Conservation (phyloP, 495 filamentous ascomycete species). For the Barbatosphaeria neglecta region DNA sequence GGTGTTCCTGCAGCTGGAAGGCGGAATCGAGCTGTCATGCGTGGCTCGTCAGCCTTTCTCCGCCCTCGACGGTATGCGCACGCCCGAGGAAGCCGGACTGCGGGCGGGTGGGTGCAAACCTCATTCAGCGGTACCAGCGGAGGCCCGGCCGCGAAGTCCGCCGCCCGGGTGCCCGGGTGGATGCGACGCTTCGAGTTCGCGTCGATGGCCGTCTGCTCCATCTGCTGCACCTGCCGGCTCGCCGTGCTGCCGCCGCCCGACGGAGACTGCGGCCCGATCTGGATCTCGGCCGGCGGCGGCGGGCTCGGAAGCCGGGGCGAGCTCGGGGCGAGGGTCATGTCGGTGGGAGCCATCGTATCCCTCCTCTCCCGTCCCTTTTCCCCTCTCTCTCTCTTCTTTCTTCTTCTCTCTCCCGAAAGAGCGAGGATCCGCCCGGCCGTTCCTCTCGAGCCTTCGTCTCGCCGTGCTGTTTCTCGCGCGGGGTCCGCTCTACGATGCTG, state of each 20-base stretch:
- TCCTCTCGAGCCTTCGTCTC: too few species aligned
- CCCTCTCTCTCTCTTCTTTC: too few species aligned
- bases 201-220: conserved; percentile 43
- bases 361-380: too few species aligned
- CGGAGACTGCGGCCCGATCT: conserved; percentile 76
- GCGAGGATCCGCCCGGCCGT: too few species aligned
- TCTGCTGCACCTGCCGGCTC: conserved; percentile 43
- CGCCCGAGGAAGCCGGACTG: neutral
- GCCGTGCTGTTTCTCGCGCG: too few species aligned
- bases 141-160: conserved; percentile 83
- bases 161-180: conserved; percentile 79
- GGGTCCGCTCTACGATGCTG: too few species aligned
- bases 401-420: too few species aligned
- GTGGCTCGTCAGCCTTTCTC: neutral
- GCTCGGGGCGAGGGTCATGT: conserved; percentile 55
- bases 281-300: conserved; percentile 81
- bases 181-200: conserved; percentile 64
- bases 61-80: neutral
- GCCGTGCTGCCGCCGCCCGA: conserved; percentile 40
- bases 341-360: conserved; percentile 1
- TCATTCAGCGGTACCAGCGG: conserved; percentile 75
- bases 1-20: conserved; percentile 96
- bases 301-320: conserved; percentile 82
- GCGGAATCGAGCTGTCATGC: conserved; percentile 69
- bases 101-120: conserved; percentile 32